These are phyloP conservation scores for Entomortierella chlamydospora DNA, from an alignment of 192 early-diverging fungal genomes.

Conservation along the genomic window DNA sequence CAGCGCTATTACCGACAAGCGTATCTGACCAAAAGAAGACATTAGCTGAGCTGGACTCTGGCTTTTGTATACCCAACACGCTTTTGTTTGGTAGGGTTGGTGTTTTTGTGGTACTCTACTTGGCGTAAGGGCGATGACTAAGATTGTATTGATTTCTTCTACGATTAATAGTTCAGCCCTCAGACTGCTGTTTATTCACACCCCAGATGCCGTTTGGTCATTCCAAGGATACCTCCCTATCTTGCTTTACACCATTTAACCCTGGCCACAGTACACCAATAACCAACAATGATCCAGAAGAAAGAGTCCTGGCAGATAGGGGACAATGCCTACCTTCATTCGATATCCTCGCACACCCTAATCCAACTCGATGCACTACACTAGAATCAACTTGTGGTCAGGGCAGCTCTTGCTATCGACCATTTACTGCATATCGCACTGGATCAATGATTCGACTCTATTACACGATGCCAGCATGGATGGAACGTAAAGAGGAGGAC, in stretches of 20 bases:
- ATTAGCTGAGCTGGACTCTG: conserved; percentile 13
- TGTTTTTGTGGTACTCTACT: not conserved
- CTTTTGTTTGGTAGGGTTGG: conserved; percentile 29
- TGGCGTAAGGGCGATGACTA: not conserved
- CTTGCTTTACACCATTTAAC: conserved; percentile 63
- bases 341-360: conserved; percentile 46
- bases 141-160: not conserved
- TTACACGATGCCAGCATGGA: conserved; percentile 55
- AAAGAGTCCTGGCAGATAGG: conserved; percentile 17
- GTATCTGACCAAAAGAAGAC: not conserved
- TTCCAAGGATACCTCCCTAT: conserved; percentile 44
- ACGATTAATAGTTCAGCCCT: conserved; percentile 24
- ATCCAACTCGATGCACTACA: conserved; percentile 51
- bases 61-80: conserved; percentile 50
- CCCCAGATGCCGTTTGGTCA: conserved; percentile 66
- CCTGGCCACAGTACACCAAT: conserved; percentile 5
- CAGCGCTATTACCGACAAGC: conserved; percentile 8
- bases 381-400: conserved; percentile 34
- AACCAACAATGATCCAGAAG: conserved; percentile 11
- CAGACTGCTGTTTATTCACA: conserved; percentile 70
- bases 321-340: conserved; percentile 54
- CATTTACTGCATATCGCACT: conserved; percentile 63
- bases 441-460: conserved; percentile 69
- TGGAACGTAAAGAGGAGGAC: not conserved
- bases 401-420: conserved; percentile 58